A percentile compares a stretch with the other conserved stretches of the same genome.
Evolutionary conservation across 192 early-diverging fungal species (phyloP).

Genomic region (Phlyctochytrium arcticum): DNA sequence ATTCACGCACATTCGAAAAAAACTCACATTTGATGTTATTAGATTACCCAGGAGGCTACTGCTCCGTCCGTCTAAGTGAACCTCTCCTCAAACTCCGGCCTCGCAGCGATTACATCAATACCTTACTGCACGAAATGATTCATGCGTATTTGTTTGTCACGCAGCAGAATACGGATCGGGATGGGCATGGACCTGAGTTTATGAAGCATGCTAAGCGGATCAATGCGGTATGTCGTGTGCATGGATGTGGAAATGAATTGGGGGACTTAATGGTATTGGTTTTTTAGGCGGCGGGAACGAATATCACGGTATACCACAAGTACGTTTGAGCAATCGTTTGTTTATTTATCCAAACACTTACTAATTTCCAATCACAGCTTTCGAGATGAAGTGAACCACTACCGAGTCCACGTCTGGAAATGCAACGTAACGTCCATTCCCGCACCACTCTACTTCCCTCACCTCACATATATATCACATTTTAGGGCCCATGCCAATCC

Average conservation of each 20-base stretch:
- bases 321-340: not conserved
- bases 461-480: not conserved
- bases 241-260: not conserved
- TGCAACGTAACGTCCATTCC: conserved; percentile 49
- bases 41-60: conserved; percentile 39
- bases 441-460: not conserved
- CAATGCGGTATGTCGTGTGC: conserved; percentile 25
- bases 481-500: conserved; percentile 48
- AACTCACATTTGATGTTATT: too few species aligned
- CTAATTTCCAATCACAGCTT: conserved; percentile 31
- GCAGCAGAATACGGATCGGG: conserved; percentile 44
- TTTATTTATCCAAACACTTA: not conserved
- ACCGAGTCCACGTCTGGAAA: conserved; percentile 64
- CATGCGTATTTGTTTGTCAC: conserved; percentile 67
- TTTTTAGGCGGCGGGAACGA: conserved; percentile 30
- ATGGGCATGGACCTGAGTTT: conserved; percentile 63
- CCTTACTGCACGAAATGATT: conserved; percentile 68
- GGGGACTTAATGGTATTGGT: not conserved
- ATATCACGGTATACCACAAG: conserved; percentile 65
- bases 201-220: conserved; percentile 48
- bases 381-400: conserved; percentile 61
- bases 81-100: conserved; percentile 65
- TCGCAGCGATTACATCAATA: conserved; percentile 55
- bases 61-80: conserved; percentile 54
- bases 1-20: not conserved